These are phyloP conservation scores for Hortiboletus flavorubellus DNA, from an alignment of 768 basidiomycete species.

Conservation along the genomic window DNA sequence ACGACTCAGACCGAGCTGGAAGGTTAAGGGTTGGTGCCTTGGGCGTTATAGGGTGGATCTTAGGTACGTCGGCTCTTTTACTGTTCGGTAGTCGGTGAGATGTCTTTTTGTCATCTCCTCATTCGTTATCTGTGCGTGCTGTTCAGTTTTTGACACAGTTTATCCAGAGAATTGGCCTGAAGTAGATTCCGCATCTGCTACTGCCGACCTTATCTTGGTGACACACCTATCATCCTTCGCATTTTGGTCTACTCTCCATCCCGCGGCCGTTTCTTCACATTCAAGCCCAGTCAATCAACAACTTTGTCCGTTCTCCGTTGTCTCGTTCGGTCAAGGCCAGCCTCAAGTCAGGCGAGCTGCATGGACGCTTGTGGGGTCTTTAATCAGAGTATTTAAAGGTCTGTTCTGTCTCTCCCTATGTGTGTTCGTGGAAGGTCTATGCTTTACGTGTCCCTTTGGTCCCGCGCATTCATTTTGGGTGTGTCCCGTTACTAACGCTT, in stretches of 20 bases:
- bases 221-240: slow-evolving; percentile 32
- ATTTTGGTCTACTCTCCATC: slow-evolving; percentile 59
- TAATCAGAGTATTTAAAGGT: slow-evolving; percentile 47
- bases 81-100: background rate
- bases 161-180: slow-evolving; percentile 17
- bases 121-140: background rate
- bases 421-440: background rate
- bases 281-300: slow-evolving; percentile 31
- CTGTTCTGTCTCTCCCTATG: background rate
- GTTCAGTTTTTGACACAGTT: background rate
- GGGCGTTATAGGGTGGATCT: slow-evolving; percentile 58
- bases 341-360: slow-evolving; percentile 70
- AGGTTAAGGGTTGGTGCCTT: slow-evolving; percentile 67
- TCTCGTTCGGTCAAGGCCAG: slow-evolving; percentile 55
- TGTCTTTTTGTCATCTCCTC: background rate
- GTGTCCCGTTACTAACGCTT: slow-evolving; percentile 3
- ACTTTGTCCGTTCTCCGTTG: slow-evolving; percentile 12
- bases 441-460: background rate
- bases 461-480: background rate
- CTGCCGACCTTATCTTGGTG: background rate
- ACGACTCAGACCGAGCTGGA: slow-evolving; percentile 63
- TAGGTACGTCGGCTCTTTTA: slow-evolving; percentile 44
- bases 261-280: slow-evolving; percentile 42
- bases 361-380: slow-evolving; percentile 56
- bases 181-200: background rate